Conservation (phyloP, 345 rosid genomes). For the Salix udensis region DNA sequence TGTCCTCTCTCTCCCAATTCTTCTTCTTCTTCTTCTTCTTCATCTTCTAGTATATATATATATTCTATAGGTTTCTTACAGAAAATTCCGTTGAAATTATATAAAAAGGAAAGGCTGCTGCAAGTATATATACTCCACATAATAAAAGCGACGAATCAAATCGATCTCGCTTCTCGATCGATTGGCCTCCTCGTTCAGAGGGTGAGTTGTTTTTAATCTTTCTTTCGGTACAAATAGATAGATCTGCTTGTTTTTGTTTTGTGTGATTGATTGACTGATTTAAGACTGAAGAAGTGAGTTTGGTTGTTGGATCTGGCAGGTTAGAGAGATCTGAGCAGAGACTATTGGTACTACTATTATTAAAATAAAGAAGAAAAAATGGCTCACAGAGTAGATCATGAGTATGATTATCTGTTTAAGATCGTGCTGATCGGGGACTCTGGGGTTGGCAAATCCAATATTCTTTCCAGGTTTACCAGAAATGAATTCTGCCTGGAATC, state of each 20-base stretch:
- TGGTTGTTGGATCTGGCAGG: not conserved
- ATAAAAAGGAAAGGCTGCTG: not conserved
- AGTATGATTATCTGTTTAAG: not conserved
- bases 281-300: not conserved
- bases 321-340: not conserved
- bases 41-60: not conserved
- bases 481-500: not conserved
- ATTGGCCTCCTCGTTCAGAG: not conserved
- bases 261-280: not conserved
- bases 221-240: not conserved
- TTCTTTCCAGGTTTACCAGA: not conserved
- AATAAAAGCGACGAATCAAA: not conserved
- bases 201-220: not conserved
- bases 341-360: not conserved
- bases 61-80: not conserved
- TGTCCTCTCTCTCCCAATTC: not conserved
- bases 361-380: not conserved
- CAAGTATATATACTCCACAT: not conserved
- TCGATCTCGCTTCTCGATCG: not conserved
- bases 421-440: not conserved
- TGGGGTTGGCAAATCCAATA: constrained; percentile 1
- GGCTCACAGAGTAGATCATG: not conserved
- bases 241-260: not conserved
- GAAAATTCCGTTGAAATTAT: not conserved
- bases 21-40: not conserved